Evolutionary conservation across 345 rosid species (phyloP).

Genomic region (Syzygium oleosum): DNA sequence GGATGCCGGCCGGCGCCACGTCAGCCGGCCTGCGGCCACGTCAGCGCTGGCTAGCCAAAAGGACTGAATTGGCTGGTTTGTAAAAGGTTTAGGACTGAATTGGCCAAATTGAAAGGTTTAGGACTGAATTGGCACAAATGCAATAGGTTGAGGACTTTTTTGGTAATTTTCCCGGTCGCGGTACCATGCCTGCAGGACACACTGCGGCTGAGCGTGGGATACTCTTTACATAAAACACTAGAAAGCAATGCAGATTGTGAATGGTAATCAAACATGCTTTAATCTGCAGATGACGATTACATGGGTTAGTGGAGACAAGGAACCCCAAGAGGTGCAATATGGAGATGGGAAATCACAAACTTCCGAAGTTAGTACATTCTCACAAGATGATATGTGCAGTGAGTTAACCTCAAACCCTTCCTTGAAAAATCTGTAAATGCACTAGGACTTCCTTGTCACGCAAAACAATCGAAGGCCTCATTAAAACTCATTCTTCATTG

Average conservation of each 20-base stretch:
- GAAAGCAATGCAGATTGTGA: not conserved
- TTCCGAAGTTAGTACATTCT: slow-evolving; percentile 42
- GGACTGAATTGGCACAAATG: too few species aligned
- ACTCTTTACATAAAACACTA: not conserved
- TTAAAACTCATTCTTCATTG: not conserved
- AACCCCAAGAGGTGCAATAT: slow-evolving; percentile 41
- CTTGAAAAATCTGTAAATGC: not conserved
- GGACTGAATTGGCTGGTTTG: too few species aligned
- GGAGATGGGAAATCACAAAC: slow-evolving; percentile 27
- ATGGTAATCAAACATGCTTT: not conserved
- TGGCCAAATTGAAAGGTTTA: too few species aligned
- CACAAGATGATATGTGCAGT: slow-evolving; percentile 55
- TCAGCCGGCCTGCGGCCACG: too few species aligned
- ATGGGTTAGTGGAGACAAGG: slow-evolving; percentile 57
- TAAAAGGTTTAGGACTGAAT: too few species aligned
- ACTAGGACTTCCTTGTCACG: not conserved
- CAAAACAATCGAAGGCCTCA: not conserved
- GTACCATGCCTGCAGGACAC: not conserved
- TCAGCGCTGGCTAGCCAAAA: too few species aligned
- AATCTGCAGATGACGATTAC: slow-evolving; percentile 50
- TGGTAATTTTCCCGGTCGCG: too few species aligned
- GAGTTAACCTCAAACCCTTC: slow-evolving; percentile 6
- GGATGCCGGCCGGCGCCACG: too few species aligned
- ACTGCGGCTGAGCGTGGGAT: not conserved
- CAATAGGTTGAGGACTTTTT: too few species aligned